Conservation (phyloP, 2,329 filamentous ascomycete genomes). For the Aspergillus bombycis region DNA sequence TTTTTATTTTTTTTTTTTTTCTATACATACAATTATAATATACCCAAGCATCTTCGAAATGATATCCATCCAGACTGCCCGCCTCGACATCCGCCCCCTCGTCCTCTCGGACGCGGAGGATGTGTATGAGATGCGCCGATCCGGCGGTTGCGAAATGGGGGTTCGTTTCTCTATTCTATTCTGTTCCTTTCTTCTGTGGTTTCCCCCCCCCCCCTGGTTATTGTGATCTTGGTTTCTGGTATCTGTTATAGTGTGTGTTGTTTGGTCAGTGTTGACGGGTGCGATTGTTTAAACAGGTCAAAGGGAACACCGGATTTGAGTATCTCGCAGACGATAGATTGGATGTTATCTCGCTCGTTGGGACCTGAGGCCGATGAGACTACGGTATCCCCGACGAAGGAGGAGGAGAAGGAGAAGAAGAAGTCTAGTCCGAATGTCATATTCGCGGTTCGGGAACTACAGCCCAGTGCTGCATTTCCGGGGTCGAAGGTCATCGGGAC, state of each 20-base stretch:
- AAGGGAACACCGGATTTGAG: not conserved
- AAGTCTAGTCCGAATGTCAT: not conserved
- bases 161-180: not conserved
- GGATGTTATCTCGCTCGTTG: not conserved
- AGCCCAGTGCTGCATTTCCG: not conserved
- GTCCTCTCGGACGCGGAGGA: conserved; percentile 8
- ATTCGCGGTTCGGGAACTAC: not conserved
- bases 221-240: not conserved
- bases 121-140: conserved; percentile 12
- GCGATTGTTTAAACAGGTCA: not conserved
- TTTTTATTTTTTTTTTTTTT: too few species aligned
- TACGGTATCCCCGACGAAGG: not conserved
- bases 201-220: too few species aligned
- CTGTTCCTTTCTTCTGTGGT: not conserved
- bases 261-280: not conserved
- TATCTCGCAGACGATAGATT: not conserved
- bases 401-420: too few species aligned
- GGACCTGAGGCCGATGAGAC: not conserved
- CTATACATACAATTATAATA: too few species aligned
- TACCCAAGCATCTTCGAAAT: not conserved
- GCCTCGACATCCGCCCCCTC: conserved; percentile 12
- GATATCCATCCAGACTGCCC: conserved; percentile 9
- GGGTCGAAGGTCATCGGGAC: conserved; percentile 7
- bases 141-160: conserved; percentile 20
- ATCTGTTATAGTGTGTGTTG: not conserved